phyloP scores from a whole-genome alignment of 371 early-diverging fungal genomes.

The Zopfochytrium polystomum region DNA sequence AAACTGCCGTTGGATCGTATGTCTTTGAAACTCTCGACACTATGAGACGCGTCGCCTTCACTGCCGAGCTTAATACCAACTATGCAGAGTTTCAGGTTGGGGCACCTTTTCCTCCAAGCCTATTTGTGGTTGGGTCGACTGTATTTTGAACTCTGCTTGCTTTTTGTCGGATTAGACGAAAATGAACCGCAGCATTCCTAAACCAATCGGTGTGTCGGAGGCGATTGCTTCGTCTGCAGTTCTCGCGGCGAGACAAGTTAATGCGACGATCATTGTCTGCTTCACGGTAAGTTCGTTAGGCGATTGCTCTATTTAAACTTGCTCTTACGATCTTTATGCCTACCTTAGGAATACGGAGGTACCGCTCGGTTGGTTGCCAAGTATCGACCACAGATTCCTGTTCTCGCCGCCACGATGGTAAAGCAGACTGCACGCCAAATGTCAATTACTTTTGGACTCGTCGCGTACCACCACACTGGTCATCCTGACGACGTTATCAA shows the following conservation, averaged over 20 bases:
- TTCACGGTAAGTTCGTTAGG: slow-evolving; percentile 44
- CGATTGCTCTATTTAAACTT: not conserved
- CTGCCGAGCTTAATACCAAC: slow-evolving; percentile 51
- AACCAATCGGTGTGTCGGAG: slow-evolving; percentile 80
- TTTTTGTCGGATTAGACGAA: no score
- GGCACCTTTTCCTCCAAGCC: no score
- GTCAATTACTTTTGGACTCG: slow-evolving; percentile 85
- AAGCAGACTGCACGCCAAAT: slow-evolving; percentile 83
- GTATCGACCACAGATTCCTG: slow-evolving; percentile 90
- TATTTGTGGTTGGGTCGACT: no score
- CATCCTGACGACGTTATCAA: slow-evolving; percentile 26
- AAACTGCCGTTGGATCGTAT: slow-evolving; percentile 60
- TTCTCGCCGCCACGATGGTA: slow-evolving; percentile 86
- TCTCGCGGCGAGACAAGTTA: slow-evolving; percentile 77
- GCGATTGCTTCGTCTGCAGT: slow-evolving; percentile 94
- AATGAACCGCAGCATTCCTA: slow-evolving; percentile 67
- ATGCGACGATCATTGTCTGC: slow-evolving; percentile 84
- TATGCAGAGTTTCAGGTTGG: slow-evolving; percentile 44
- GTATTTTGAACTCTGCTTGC: no score
- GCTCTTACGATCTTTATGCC: no score
- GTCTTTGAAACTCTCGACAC: slow-evolving; percentile 39
- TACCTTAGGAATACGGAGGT: slow-evolving; percentile 42
- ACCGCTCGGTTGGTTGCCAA: slow-evolving; percentile 91
- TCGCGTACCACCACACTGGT: slow-evolving; percentile 79
- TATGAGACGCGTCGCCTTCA: slow-evolving; percentile 44